phyloP scores from a whole-genome alignment of 345 rosid species.

The Crucihimalaya himalaica region DNA sequence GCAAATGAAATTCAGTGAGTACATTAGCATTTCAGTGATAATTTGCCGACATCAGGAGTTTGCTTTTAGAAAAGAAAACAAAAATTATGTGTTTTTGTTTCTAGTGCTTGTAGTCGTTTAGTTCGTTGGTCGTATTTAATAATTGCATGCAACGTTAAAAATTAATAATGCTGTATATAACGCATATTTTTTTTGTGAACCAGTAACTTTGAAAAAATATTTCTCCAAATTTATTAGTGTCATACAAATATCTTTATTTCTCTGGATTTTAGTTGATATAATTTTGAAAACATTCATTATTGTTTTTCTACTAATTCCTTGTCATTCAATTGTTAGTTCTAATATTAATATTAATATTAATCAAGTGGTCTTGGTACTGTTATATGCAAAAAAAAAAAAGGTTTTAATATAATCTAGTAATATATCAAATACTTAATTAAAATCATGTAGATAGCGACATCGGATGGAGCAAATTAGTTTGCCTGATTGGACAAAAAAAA shows the following conservation, averaged over 20 bases:
- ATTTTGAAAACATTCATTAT: background rate
- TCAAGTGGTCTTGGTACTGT: too few relatives aligned
- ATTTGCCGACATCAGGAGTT: constrained; percentile 33
- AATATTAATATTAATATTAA: too few relatives aligned
- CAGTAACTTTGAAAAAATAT: background rate
- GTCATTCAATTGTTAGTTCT: background rate
- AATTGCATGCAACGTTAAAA: constrained; percentile 12
- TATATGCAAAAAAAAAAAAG: too few relatives aligned
- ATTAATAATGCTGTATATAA: background rate
- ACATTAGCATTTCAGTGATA: constrained; percentile 7
- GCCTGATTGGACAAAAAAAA: background rate
- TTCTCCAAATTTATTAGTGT: background rate
- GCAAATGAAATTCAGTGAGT: background rate
- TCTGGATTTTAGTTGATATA: background rate
- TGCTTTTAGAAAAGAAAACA: background rate
- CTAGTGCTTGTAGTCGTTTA: constrained; percentile 22
- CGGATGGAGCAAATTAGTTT: background rate
- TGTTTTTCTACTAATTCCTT: background rate
- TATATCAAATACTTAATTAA: background rate
- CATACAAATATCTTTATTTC: background rate
- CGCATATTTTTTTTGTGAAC: background rate
- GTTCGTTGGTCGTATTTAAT: constrained; percentile 28
- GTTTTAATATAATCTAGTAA: background rate
- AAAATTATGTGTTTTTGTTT: background rate
- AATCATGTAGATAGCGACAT: background rate